Percentiles rank a stretch among this genome's conserved stretches.
These are phyloP conservation scores for Fusarium sp. DNA, from an alignment of 2,329 filamentous ascomycete genomes.

Conservation along the genomic window DNA sequence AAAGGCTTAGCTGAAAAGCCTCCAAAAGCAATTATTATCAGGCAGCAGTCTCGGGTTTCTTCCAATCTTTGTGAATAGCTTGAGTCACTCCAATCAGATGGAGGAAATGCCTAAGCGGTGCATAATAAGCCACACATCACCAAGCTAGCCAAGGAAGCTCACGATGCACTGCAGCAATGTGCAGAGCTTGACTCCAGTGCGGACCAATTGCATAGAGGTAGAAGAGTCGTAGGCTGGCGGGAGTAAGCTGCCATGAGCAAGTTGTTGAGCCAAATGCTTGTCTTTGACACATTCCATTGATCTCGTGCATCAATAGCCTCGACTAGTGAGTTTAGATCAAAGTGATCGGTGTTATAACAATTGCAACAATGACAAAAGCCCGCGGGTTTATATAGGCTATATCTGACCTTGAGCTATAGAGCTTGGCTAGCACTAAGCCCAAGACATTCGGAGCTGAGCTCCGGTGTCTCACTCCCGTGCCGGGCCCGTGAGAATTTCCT, in stretches of 20 bases:
- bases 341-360: background rate
- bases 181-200: background rate
- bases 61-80: background rate
- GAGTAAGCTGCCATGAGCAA: background rate
- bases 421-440: background rate
- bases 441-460: background rate
- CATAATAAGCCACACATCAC: background rate
- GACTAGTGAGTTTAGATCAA: background rate
- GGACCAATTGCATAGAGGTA: fast-evolving
- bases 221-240: background rate
- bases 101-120: background rate
- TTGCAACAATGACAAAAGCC: background rate
- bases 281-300: no score
- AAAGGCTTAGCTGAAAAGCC: background rate
- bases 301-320: background rate
- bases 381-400: background rate
- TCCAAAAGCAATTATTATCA: background rate
- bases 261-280: background rate
- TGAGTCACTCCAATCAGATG: background rate
- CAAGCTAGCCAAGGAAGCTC: background rate
- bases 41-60: background rate
- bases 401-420: background rate
- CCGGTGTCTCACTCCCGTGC: background rate
- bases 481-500: background rate
- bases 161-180: background rate